These are phyloP conservation scores for Diaporthe amygdali DNA, from an alignment of 2,329 filamentous ascomycete species.

Conservation along the genomic window DNA sequence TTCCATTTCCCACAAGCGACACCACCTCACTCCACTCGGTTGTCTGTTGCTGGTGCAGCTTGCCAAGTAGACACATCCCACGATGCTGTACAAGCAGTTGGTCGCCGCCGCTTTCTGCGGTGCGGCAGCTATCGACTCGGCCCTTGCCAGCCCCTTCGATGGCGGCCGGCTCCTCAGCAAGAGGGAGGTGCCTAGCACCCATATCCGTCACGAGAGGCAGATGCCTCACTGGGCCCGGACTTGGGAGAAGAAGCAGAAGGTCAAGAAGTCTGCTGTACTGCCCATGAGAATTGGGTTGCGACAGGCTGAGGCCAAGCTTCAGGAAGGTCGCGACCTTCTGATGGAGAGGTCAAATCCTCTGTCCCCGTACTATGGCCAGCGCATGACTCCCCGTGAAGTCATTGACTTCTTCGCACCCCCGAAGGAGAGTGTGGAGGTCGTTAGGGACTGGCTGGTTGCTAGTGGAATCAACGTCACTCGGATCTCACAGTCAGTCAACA, in stretches of 20 bases:
- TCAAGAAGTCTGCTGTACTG: conserved; percentile 30
- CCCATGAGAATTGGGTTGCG: conserved; percentile 41
- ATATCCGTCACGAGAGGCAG: conserved; percentile 36
- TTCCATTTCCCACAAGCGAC: not conserved
- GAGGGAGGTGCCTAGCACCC: conserved; percentile 27
- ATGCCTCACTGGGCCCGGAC: conserved; percentile 29
- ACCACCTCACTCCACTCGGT: not conserved
- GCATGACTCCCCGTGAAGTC: conserved; percentile 42
- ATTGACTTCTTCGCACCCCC: conserved; percentile 44
- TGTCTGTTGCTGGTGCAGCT: not conserved
- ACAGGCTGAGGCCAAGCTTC: conserved; percentile 34
- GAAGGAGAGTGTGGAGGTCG: conserved; percentile 37
- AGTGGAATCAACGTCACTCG: conserved; percentile 27
- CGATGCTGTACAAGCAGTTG: conserved; percentile 16
- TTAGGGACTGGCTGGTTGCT: conserved; percentile 43
- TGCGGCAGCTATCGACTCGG: not conserved
- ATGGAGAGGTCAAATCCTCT: conserved; percentile 37
- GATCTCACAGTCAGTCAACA: conserved; percentile 31
- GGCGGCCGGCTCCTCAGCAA: not conserved
- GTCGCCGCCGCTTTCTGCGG: conserved; percentile 1
- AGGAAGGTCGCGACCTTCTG: conserved; percentile 35
- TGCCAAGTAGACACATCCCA: conserved; percentile 6
- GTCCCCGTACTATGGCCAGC: conserved; percentile 45
- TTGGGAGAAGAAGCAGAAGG: conserved; percentile 35
- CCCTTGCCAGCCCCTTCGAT: conserved; percentile 10